Evolutionary conservation across 208 protist species (phyloP).

Genomic region (Trypanosomatidae sp.): DNA sequence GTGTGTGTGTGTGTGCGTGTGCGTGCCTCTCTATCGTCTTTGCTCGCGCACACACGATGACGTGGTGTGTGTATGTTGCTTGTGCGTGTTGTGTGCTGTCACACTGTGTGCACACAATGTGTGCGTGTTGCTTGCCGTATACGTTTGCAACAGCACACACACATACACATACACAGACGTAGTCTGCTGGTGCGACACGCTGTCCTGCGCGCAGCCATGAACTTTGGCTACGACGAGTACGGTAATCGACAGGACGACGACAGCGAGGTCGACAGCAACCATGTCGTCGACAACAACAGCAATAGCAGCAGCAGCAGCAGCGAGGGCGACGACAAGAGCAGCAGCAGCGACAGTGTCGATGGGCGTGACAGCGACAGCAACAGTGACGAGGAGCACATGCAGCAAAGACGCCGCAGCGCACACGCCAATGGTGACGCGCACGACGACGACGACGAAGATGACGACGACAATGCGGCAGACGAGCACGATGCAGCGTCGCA

Average conservation of each 20-base stretch:
- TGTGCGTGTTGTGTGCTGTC: no score
- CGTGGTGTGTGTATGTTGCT: no score
- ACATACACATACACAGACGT: not conserved
- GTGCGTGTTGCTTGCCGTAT: no score
- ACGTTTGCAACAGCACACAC: no score
- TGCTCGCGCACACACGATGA: no score
- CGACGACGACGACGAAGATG: slow-evolving; percentile 2
- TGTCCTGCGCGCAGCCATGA: no score
- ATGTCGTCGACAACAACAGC: slow-evolving; percentile 8
- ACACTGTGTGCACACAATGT: no score
- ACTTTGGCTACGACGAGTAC: slow-evolving; percentile 67
- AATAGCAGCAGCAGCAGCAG: slow-evolving; percentile 3
- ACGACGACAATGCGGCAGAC: slow-evolving; percentile 2
- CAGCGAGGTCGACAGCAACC: not conserved
- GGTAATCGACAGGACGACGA: slow-evolving; percentile 16
- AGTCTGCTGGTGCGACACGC: not conserved
- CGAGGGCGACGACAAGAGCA: slow-evolving; percentile 1
- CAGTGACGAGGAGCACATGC: slow-evolving; percentile 1
- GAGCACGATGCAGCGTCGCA: slow-evolving; percentile 1
- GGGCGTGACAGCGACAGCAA: not conserved
- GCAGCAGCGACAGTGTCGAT: not conserved
- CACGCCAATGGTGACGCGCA: not conserved
- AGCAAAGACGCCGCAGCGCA: not conserved
- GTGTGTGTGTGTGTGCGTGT: no score
- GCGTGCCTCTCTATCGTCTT: no score